These are phyloP conservation scores for Arthrobotrys pseudoclavata DNA, from an alignment of 2,329 filamentous ascomycete genomes.

Conservation along the genomic window DNA sequence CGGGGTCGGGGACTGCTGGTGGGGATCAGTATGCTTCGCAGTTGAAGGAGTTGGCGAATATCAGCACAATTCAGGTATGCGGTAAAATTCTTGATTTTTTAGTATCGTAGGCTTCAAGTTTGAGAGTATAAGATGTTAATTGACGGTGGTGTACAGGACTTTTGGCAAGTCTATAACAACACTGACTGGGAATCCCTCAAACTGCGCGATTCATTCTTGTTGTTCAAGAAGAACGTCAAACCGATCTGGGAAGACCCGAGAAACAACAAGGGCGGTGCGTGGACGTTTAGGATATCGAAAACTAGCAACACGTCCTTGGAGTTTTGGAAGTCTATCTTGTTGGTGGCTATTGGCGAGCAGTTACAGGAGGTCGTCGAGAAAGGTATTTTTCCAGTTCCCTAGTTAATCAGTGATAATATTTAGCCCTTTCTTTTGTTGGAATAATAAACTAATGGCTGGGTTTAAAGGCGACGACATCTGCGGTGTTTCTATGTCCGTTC, in stretches of 20 bases:
- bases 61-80: constrained; percentile 63
- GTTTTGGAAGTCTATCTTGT: constrained; percentile 84
- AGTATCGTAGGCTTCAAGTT: not conserved
- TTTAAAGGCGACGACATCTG: constrained; percentile 81
- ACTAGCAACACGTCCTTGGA: constrained; percentile 74
- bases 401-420: not conserved
- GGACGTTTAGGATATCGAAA: constrained; percentile 92
- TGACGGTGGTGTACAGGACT: constrained; percentile 74
- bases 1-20: constrained; percentile 14
- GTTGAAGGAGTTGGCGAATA: constrained; percentile 63
- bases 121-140: not conserved
- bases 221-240: constrained; percentile 82
- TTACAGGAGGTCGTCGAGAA: constrained; percentile 80
- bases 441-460: not conserved
- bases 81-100: not conserved
- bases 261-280: constrained; percentile 86
- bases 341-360: constrained; percentile 86
- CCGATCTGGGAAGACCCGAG: constrained; percentile 88
- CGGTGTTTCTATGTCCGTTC: constrained; percentile 86
- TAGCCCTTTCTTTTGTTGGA: not conserved
- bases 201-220: constrained; percentile 81
- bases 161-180: constrained; percentile 86
- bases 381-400: constrained; percentile 69
- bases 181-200: constrained; percentile 81
- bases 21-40: constrained; percentile 63